Conservation (phyloP, 2,329 filamentous ascomycete genomes). For the Penicillium sp. region DNA sequence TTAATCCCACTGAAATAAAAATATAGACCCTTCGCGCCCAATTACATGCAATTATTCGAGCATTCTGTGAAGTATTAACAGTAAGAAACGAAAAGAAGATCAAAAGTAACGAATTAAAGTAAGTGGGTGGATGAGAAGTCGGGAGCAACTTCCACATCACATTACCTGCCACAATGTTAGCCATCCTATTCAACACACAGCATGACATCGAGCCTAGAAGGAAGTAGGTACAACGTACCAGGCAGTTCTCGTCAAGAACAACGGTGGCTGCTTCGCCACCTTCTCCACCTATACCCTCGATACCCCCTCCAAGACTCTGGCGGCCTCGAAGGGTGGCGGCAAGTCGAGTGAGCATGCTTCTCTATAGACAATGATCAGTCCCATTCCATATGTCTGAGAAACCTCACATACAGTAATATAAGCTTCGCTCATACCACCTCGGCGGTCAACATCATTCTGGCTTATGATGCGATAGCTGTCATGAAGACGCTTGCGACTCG, state of each 20-base stretch:
- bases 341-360: slow-evolving; percentile 50
- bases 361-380: slow-evolving; percentile 29
- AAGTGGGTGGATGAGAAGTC: neutral
- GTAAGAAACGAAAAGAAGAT: neutral
- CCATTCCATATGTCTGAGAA: neutral
- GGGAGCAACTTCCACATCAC: slow-evolving; percentile 13
- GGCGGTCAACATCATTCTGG: slow-evolving; percentile 62
- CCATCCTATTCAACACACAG: neutral
- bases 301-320: slow-evolving; percentile 29
- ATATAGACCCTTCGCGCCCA: neutral
- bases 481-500: slow-evolving; percentile 60
- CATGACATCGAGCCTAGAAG: neutral
- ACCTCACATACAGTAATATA: slow-evolving; percentile 53
- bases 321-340: slow-evolving; percentile 44
- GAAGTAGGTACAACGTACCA: slow-evolving; percentile 31
- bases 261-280: slow-evolving; percentile 33
- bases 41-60: neutral
- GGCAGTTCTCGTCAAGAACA: slow-evolving; percentile 48
- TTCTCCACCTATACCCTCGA: slow-evolving; percentile 23
- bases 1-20: neutral
- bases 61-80: neutral
- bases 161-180: slow-evolving; percentile 30
- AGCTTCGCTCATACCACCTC: slow-evolving; percentile 59
- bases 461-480: slow-evolving; percentile 62
- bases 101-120: neutral